These are phyloP conservation scores for Tephrocybe rancida DNA, from an alignment of 768 basidiomycete species.

Conservation along the genomic window DNA sequence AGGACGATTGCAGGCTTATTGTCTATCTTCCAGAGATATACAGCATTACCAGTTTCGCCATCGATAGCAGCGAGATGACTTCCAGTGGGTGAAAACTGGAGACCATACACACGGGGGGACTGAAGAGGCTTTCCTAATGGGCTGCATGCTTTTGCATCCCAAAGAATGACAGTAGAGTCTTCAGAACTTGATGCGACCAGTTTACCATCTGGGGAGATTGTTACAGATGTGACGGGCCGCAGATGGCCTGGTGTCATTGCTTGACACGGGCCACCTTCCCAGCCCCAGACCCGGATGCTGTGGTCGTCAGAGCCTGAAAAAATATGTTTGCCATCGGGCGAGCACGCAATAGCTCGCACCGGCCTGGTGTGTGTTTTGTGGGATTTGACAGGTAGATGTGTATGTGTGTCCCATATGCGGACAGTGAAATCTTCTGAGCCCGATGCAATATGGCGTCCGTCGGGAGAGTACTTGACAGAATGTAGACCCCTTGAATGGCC, in stretches of 20 bases:
- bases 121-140: not conserved
- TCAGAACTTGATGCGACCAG: not conserved
- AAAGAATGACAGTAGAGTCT: not conserved
- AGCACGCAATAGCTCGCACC: not conserved
- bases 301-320: conserved; percentile 11
- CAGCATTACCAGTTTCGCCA: not conserved
- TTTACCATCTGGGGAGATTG: not conserved
- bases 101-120: not conserved
- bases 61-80: not conserved
- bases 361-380: not conserved
- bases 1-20: not conserved
- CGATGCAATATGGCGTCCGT: conserved; percentile 6
- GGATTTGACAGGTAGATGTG: not conserved
- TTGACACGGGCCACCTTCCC: not conserved
- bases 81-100: not conserved
- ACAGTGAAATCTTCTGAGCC: conserved; percentile 1
- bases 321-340: conserved; percentile 8
- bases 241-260: not conserved
- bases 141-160: not conserved
- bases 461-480: conserved; percentile 7
- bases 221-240: not conserved
- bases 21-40: not conserved
- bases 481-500: conserved; percentile 1
- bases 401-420: conserved; percentile 5
- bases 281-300: conserved; percentile 11